Conservation (phyloP, 2,329 filamentous ascomycete species). For the Cadophora sp. region DNA sequence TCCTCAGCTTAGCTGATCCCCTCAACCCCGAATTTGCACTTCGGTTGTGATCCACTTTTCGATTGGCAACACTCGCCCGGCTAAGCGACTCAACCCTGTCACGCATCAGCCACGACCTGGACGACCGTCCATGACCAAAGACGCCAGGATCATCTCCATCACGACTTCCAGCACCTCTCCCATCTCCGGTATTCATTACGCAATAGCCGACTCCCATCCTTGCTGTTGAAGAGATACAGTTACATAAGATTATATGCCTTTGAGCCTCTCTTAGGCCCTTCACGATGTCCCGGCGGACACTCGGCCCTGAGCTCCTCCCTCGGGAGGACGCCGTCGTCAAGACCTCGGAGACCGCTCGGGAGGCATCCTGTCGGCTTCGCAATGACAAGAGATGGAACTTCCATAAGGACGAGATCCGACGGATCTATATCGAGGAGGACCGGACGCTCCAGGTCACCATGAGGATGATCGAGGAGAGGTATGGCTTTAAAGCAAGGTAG, state of each 20-base stretch:
- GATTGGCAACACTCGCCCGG: constrained; percentile 2
- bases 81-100: constrained; percentile 6
- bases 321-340: constrained; percentile 20
- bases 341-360: constrained; percentile 22
- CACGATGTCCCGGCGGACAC: constrained; percentile 21
- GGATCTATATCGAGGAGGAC: constrained; percentile 24
- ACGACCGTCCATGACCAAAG: constrained; percentile 18
- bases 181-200: constrained; percentile 18
- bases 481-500: constrained; percentile 28
- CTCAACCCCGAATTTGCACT: too few species aligned
- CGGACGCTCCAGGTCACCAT: constrained; percentile 26
- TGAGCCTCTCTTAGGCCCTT: constrained; percentile 14
- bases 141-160: constrained; percentile 18
- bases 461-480: constrained; percentile 17
- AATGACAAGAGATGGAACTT: constrained; percentile 30
- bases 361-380: constrained; percentile 21
- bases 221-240: constrained; percentile 16
- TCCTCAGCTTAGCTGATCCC: too few species aligned
- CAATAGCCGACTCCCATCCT: constrained; percentile 18
- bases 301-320: constrained; percentile 22
- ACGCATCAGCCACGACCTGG: constrained; percentile 16
- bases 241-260: constrained; percentile 18
- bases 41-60: constrained; percentile 1
- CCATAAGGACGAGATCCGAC: constrained; percentile 23
- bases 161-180: constrained; percentile 13